These are phyloP conservation scores for Wickerhamomyces ciferrii DNA, from an alignment of 805 yeast genomes.

Conservation along the genomic window DNA sequence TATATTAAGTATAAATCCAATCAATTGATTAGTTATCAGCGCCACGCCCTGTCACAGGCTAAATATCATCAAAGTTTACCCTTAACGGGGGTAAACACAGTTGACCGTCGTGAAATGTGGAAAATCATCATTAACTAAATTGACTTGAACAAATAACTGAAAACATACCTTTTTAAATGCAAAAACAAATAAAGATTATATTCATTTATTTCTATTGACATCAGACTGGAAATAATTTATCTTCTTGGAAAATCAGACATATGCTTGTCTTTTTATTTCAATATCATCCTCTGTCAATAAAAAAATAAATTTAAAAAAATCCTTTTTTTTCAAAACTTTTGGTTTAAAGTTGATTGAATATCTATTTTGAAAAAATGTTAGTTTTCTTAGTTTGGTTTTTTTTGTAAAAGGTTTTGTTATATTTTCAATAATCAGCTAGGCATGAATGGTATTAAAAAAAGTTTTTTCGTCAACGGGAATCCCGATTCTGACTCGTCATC, in stretches of 20 bases:
- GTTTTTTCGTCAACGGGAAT: conserved; percentile 87
- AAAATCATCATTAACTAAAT: conserved; percentile 47
- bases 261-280: conserved; percentile 88
- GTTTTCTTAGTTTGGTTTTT: background rate
- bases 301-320: conserved; percentile 19
- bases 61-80: conserved; percentile 60
- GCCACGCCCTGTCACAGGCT: conserved; percentile 89
- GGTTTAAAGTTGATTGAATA: background rate
- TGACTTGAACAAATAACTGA: background rate
- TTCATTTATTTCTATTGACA: conserved; percentile 11
- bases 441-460: conserved; percentile 89
- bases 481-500: conserved; percentile 99
- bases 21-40: conserved; percentile 21
- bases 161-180: conserved; percentile 9
- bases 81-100: conserved; percentile 49
- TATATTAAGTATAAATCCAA: background rate
- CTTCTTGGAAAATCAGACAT: conserved; percentile 83
- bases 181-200: background rate
- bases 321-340: conserved; percentile 15
- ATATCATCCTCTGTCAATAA: conserved; percentile 60
- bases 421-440: conserved; percentile 52
- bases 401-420: background rate
- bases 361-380: background rate
- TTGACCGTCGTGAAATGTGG: conserved; percentile 72
- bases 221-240: conserved; percentile 61